Base-by-base conservation (phyloP, 768 basidiomycete genomes). In the Amanita subjunquillea region DNA sequence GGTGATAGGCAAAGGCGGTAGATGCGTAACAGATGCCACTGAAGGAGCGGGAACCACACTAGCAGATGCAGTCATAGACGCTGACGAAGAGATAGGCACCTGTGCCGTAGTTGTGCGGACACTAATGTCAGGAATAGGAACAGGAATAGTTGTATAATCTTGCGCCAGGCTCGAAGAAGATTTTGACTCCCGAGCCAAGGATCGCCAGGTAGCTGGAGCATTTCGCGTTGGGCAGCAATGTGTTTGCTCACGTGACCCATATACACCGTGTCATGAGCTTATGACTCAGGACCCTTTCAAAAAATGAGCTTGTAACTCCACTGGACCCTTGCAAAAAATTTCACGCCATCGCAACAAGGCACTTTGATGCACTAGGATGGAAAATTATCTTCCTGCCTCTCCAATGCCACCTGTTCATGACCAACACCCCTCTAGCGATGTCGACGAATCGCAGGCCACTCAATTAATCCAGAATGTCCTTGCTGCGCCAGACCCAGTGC, bases 391-490 rank as follows among this genome's bases (percentile, higher is more conserved):
- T 7, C 6, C 34, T 13, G 17, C 30, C 56, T 27, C 13, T 13
- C 34, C 41, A 45, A 54, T 37, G 41, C 37, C 32, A 22, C 32
- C 54, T 51, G 42, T 51, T 51, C 29, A 53, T 51, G n/a, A 47
- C 32, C 34, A 17, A 57, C 32, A 27, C 42, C 40, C 27, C 50
- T 53, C 45, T 51, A 81, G 77, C 61, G 74, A 74, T 59, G 53
- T 63, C 23, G 67, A 63, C 22, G 71, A 72, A 55, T 77, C 79
- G n/a, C 81, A 83, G 55, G 70, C 80, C 4, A 77, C 76, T 17
- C 75, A 81, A 51, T 59, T 82, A 38, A 62, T 83, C 47, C 64
- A 73, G 48, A 69, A 76, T 53, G 69, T 78, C 6, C 58, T 82
- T 20, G 65, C 66, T 22, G 67, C 53, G 17, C 51, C 49, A 12